Base-by-base conservation (phyloP, 805 yeast genomes). In the Saccharomycopsis amapae region DNA sequence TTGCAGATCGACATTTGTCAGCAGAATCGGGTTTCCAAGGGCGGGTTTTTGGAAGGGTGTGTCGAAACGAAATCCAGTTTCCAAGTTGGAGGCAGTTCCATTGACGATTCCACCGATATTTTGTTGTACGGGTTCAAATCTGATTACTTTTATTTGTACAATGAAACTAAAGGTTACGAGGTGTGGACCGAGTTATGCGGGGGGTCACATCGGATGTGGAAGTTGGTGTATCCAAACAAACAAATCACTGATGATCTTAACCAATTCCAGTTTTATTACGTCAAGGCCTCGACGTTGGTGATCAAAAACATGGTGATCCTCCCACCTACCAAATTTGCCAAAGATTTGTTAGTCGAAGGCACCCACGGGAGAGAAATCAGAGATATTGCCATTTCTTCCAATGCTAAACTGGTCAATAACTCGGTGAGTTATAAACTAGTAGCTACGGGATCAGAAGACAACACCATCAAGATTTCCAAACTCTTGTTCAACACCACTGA, bases 331-430 rank as follows among this genome's bases (percentile, higher is more conserved):
- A 37, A 34, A 9, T 41, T 23, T 34, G 44, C 32, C 19, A 37
- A 22, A 38, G 46, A 34, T 49, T 50, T 68, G 6, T 56, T 81
- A 22, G 66, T 66, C 30, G 64, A 70, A 7, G 96, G 97, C 0
- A 71, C 86, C 1, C 97, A 93, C 61, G 98, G 98, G 1, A 73
- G 97, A 52, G 98, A 93, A 61, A 76, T 90, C 4, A 71, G 98
- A 54, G 85, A 79, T 46, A 67, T 89, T 13, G 71, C 83, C 1
- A 68, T 81, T n/a, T 69, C 75, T 5, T 63, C 72, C 0, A 37
- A 51, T 5, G n/a, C n/a, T n/a, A n/a, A n/a, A n/a, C n/a, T n/a
- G n/a, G 51, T 45, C 2, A 63, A 63, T 0, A 63, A 25, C 19
- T 1, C 19, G n/a, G n/a, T 13, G 18, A 26, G 15, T 15, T 44